Base-by-base conservation (phyloP, 805 yeast species). In the Metschnikowia lachancei region DNA sequence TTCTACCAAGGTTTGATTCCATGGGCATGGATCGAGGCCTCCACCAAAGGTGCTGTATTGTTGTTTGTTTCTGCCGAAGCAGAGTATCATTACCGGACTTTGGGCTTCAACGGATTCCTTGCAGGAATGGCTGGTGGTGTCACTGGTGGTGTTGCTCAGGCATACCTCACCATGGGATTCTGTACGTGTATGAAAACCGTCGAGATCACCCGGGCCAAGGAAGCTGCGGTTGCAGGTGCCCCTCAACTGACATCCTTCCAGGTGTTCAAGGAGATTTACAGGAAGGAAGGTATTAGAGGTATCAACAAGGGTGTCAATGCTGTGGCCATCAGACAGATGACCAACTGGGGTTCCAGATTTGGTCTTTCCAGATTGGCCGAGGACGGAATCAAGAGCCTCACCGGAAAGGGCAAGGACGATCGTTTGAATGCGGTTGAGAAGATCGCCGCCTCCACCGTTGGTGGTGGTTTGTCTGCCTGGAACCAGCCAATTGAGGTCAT, bases 1-100 rank as follows among this genome's bases (percentile, higher is more conserved):
- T 94, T 91, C 72, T 94, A 91, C 70, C 99, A 94, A 68, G 99
- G 99, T 28, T 76, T 94, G 63, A 91, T 92, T 54, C 99, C 99
- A 39, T 94, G 99, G 99, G 99, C 98, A 6, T 91, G 98, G 97
- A 87, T 94, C 57, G 99, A 92, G 69, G 99, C 97, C 9, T 87
- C 96, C n/a, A 94, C 99, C 31, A 94, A 94, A 67, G 99, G 99
- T 65, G 97, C 98, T 4, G 96, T 91, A 7, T 75, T 94, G 46
- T 75, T 94, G 56, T 94, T 94, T 60, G 97, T 90, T 29, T 85
- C 96, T 38, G 82, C 95, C 38, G 98, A 94, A 64, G 87, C 90
- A 43, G 98, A 94, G 69, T 88, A 87, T 66, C 78, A 77, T 40
- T 81, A 83, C 58, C 82, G 76, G 60, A 67, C 65, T 29, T 49